Evolutionary conservation across 129 eudicot genomes (phyloP).

Genomic region (Kitagawia praeruptora): DNA sequence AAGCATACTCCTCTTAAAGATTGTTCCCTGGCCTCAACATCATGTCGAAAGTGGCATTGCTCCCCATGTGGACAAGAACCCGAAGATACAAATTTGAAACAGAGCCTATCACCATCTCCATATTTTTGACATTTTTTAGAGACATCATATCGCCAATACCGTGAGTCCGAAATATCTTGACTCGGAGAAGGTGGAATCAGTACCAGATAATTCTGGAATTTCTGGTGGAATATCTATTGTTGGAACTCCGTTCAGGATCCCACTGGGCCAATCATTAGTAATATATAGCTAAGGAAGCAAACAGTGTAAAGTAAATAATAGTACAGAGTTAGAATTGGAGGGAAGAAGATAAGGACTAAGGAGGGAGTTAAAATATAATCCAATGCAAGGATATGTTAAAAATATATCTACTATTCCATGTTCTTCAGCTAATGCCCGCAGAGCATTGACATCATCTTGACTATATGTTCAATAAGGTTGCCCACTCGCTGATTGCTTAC

Average conservation of each 20-base stretch:
- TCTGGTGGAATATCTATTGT: constrained; percentile 52
- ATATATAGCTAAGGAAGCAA: constrained; percentile 42
- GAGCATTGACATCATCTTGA: constrained; percentile 92
- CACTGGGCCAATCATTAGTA: constrained; percentile 97
- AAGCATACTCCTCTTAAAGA: constrained; percentile 88
- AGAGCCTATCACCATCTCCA: constrained; percentile 66
- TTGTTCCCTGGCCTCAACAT: constrained; percentile 83
- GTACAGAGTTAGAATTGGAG: neutral
- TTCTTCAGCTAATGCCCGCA: constrained; percentile 92
- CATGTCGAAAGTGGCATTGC: constrained; percentile 74
- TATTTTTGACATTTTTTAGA: constrained; percentile 63
- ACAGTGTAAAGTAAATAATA: neutral
- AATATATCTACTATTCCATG: constrained; percentile 81
- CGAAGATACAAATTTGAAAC: constrained; percentile 79
- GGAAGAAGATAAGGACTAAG: neutral
- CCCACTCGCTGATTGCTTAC: constrained; percentile 67
- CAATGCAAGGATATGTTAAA: constrained; percentile 79
- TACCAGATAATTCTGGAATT: constrained; percentile 50
- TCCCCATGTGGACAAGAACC: constrained; percentile 89
- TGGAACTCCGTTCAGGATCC: constrained; percentile 59
- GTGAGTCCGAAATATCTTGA: constrained; percentile 50
- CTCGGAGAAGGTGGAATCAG: constrained; percentile 65
- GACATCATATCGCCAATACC: constrained; percentile 96
- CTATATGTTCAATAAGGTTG: constrained; percentile 67
- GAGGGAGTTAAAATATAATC: neutral